Base-by-base conservation (phyloP, 2,329 filamentous ascomycete species). In the Epichloe elymi region DNA sequence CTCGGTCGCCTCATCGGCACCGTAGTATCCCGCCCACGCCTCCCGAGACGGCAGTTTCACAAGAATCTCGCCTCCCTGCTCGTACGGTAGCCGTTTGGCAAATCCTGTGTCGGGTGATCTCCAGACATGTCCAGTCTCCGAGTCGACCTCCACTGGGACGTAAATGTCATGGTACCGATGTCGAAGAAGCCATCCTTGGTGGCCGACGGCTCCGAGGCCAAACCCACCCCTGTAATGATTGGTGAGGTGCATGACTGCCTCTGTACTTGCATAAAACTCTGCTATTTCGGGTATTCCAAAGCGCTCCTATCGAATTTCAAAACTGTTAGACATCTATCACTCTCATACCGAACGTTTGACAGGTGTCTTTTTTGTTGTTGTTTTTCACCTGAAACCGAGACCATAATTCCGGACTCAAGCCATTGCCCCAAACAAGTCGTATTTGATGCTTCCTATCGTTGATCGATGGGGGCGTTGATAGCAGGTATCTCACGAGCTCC, bases 261-360 rank as follows among this genome's bases (percentile, higher is more conserved):
- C 52, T 10, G 52, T 53, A 41, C 52, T 53, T 12, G 38, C 15
- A 26, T 51, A 53, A 37, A 53, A 53, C n/a, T 53, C 52, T 5
- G 49, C 52, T 40, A 53, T 51, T 41, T 53, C 52, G 2, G 45
- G 8, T 4, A 53, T 42, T 4, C 52, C 52, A 40, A 53, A 53
- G 36, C 52, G 52, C 12, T 51, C 49, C 52, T 53, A 23, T 8
- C 3, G 33, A 4, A 15, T 40, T 40, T 40, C n/a, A n/a, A 19
- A n/a, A 19, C 38, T 40, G n/a, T 40, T 19, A 40, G 38, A 40
- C 6, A 19, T 40, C n/a, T 40, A 8, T 30, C 26, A 4, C 6
- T 40, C 7, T 40, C 17, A n/a, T 10, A 40, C 5, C 0, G 38
- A 40, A 40, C 15, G 38, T 5, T n/a, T 40, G 15, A 17, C 15